These are phyloP conservation scores for Microcyclospora pomicola DNA, from an alignment of 2,329 filamentous ascomycete genomes.

Conservation along the genomic window DNA sequence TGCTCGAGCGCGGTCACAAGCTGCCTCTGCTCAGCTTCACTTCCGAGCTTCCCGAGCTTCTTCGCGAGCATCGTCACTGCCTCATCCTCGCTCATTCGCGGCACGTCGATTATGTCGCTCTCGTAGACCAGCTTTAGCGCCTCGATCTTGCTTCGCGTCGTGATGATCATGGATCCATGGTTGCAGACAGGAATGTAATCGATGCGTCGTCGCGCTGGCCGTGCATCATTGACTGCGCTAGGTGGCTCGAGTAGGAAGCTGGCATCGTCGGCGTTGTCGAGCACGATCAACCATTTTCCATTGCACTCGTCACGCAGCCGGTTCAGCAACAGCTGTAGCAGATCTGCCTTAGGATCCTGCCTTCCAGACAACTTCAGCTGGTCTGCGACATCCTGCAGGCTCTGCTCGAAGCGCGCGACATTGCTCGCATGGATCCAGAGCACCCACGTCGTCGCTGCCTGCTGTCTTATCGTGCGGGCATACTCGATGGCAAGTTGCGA, in stretches of 20 bases:
- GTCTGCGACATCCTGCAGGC: constrained; percentile 7
- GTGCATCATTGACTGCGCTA: not conserved
- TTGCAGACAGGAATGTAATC: constrained; percentile 9
- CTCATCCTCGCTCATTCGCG: constrained; percentile 11
- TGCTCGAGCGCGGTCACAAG: constrained; percentile 17
- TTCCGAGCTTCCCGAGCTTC: constrained; percentile 7
- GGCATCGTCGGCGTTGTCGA: constrained; percentile 15
- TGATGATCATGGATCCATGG: constrained; percentile 13
- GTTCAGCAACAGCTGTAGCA: constrained; percentile 8
- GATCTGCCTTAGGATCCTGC: constrained; percentile 7
- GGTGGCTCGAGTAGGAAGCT: constrained; percentile 2
- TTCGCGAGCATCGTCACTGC: constrained; percentile 11
- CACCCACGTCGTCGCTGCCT: constrained; percentile 9
- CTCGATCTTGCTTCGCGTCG: constrained; percentile 8
- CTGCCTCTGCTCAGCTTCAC: not conserved
- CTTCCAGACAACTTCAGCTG: constrained; percentile 4
- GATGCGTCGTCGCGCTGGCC: not conserved
- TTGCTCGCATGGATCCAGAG: constrained; percentile 16
- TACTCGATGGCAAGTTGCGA: constrained; percentile 17
- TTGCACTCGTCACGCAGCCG: constrained; percentile 10
- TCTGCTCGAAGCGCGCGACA: constrained; percentile 10
- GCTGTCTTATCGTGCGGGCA: constrained; percentile 2
- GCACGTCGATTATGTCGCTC: constrained; percentile 8
- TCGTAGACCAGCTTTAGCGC: constrained; percentile 9
- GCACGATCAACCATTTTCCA: constrained; percentile 11